Evolutionary conservation across 23 red algal species (phyloP), one percentile per base, ranked within the genome.

Genomic region (Agarophyton chilense): DNA sequence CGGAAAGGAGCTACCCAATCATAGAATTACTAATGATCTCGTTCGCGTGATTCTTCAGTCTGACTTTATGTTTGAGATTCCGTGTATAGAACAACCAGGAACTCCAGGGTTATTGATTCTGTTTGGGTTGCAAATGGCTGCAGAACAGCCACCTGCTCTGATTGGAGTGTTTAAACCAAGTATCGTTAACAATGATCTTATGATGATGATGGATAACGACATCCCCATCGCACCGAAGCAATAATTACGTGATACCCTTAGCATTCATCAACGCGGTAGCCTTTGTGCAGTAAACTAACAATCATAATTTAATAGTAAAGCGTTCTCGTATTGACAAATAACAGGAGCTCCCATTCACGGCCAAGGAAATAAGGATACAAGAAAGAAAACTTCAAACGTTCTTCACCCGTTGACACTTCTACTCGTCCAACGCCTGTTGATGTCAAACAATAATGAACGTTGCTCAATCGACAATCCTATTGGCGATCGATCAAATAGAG

Each of bases 131-230:
- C 35, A 72, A 31, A 68, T 92, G 36, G 65, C 61, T 17, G 38
- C 45, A 29, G 28, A n/a, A n/a, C n/a, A 47, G 50, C 61, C 35
- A 36, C 49, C 31, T 19, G 36, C 70, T 5, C 52, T 93, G 46
- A 40, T 93, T 46, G 90, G 90, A 19, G 90, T 93, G 40, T 93
- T 93, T 76, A 63, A 61, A 65, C 86, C 86, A 12, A 78, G 24
- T 36, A 70, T 70, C 38, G 34, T n/a, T n/a, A n/a, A 36, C 40
- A 70, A 70, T 42, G 64, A 70, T 1, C 8, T 70, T 6, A 36
- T 70, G 34, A 70, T 70, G 64, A 70, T 58, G 55, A 58, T 58
- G 55, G 55, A 58, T 25, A 58, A 58, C 55, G 22, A 28, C 22
- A 58, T 58, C 55, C 55, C 55, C 4, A 58, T 58, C 29, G 22